Base-by-base conservation (phyloP, 2,329 filamentous ascomycete genomes). In the Diaporthe aspalathi region DNA sequence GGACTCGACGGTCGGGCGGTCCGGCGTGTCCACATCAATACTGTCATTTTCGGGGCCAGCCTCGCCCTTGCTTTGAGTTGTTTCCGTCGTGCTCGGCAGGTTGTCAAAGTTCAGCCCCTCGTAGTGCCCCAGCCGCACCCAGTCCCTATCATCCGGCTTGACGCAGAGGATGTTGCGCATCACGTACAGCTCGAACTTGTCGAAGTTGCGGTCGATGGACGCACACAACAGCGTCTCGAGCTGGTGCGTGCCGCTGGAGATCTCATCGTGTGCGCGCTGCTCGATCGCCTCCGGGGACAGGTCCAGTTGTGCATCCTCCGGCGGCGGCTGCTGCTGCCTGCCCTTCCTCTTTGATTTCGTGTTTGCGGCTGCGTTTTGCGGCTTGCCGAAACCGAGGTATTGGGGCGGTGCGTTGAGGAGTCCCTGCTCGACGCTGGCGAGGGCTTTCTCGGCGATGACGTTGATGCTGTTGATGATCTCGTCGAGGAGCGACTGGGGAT, bases 401-500 rank as follows among this genome's bases (percentile, higher is more conserved):
- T 91, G 86, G 0, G 95, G 93, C 1, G 93, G 89, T 3, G 93
- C 91, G 65, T 88, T 88, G 62, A 94, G 86, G 24, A 99, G 90
- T 1, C 94, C 93, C 69, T 90, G 89, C 82, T 98, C 96, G 75
- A 98, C 91, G 73, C 93, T 94, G 77, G 94, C 93, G 77, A 97
- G 91, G 68, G 94, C 95, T 80, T 92, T 92, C 82, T 97, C 96
- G 78, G 96, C 92, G 77, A 98, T 89, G 78, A 95, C 93, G 84
- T 98, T 99, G 81, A 98, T 91, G 69, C 92, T 93, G 85, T 98
- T 98, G 84, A 98, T 97, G 77, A 98, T 95, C 83, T 98, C 95
- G 89, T 99, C 96, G 78, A 99, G 92, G 52, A 99, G 90, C 73
- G 93, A 93, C 95, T 97, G 77, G 32, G 53, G 35, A 38, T 22